phyloP scores from a whole-genome alignment of 2,329 filamentous ascomycete species.

The Diaporthe caulivora region DNA sequence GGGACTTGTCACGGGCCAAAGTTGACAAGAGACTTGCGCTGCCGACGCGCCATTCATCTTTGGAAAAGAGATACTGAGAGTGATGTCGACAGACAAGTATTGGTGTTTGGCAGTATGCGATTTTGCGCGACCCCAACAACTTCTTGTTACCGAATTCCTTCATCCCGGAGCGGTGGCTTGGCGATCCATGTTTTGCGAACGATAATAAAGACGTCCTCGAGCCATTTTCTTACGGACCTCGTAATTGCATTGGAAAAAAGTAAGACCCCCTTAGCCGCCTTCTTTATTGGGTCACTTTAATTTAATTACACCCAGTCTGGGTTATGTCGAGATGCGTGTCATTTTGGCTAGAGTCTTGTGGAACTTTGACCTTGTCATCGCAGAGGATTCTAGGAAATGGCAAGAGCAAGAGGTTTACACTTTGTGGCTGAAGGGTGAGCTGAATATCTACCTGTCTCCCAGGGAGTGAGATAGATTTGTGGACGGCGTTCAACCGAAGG shows the following conservation, averaged over 20 bases:
- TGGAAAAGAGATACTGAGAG: neutral
- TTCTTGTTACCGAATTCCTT: conserved; percentile 50
- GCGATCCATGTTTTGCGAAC: conserved; percentile 41
- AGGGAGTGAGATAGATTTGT: too few species aligned
- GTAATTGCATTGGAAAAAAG: conserved; percentile 57
- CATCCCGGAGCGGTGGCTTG: conserved; percentile 53
- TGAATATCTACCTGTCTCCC: conserved; percentile 22
- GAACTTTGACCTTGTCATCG: conserved; percentile 58
- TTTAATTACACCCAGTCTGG: conserved; percentile 45
- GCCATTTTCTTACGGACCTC: conserved; percentile 53
- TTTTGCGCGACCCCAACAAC: conserved; percentile 48
- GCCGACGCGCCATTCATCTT: neutral
- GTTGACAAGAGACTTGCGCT: neutral
- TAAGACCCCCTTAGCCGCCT: neutral
- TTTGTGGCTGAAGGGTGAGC: conserved; percentile 48
- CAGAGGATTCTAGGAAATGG: conserved; percentile 50
- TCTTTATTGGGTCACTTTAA: neutral
- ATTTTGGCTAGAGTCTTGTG: conserved; percentile 58
- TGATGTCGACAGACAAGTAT: conserved; percentile 43
- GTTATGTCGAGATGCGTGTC: conserved; percentile 61
- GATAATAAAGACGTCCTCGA: conserved; percentile 50
- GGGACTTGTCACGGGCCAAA: neutral
- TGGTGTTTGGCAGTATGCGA: conserved; percentile 48
- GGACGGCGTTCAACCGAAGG: neutral
- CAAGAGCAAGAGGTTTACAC: conserved; percentile 49